Conservation (phyloP, 352 stramenopile species). For the Thraustotheca clavata region DNA sequence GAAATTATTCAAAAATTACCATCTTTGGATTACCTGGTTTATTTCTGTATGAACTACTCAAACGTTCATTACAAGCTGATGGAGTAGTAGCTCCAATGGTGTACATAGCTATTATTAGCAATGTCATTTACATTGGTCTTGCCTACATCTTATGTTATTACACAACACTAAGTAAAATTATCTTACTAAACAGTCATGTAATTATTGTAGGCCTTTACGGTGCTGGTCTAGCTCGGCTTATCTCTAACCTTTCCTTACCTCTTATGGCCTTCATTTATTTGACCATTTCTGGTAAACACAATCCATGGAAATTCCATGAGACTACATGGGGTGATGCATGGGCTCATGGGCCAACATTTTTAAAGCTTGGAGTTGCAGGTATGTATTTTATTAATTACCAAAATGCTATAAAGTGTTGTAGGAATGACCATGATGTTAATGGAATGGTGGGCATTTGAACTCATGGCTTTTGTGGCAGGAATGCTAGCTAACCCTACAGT, state of each 20-base stretch:
- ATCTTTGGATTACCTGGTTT: slow-evolving; percentile 27
- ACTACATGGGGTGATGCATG: neutral
- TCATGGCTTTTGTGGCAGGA: slow-evolving; percentile 61
- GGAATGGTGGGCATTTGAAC: slow-evolving; percentile 75
- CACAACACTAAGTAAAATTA: neutral
- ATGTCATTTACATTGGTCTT: slow-evolving; percentile 2
- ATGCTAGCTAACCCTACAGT: slow-evolving; percentile 50
- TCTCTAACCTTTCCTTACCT: neutral
- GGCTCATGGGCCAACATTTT: slow-evolving; percentile 13
- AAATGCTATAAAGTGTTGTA: neutral
- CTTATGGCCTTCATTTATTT: slow-evolving; percentile 1
- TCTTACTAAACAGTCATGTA: neutral
- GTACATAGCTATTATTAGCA: slow-evolving; percentile 23
- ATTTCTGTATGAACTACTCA: slow-evolving; percentile 33
- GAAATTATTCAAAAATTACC: slow-evolving; percentile 4
- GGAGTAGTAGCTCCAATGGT: slow-evolving; percentile 37
- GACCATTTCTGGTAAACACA: neutral
- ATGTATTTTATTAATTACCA: neutral
- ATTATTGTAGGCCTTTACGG: slow-evolving; percentile 8
- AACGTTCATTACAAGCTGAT: slow-evolving; percentile 32
- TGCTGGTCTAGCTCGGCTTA: neutral
- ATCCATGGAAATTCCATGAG: neutral
- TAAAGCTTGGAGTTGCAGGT: slow-evolving; percentile 39
- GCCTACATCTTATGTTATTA: slow-evolving; percentile 18
- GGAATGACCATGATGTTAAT: slow-evolving; percentile 66